Conservation (phyloP, 345 rosid species). For the Salix udensis region DNA sequence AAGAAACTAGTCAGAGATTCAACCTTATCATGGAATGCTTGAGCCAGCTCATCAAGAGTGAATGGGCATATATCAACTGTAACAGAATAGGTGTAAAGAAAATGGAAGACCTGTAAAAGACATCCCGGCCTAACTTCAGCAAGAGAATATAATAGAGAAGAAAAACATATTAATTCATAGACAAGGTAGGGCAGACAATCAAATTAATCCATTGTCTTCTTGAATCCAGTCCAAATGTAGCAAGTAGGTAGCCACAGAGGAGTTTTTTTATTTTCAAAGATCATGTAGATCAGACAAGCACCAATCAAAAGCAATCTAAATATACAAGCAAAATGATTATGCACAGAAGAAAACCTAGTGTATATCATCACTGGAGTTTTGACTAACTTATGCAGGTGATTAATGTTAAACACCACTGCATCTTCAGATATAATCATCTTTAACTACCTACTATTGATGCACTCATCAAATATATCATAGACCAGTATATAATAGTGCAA, state of each 20-base stretch:
- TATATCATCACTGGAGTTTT: neutral
- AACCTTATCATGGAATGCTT: slow-evolving; percentile 95
- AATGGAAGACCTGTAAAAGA: slow-evolving; percentile 78
- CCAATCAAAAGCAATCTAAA: neutral
- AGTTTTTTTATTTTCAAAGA: neutral
- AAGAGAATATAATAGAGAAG: slow-evolving; percentile 5
- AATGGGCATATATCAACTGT: slow-evolving; percentile 58
- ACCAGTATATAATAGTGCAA: neutral
- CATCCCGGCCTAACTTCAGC: slow-evolving; percentile 16
- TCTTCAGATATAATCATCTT: neutral
- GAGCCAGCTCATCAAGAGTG: slow-evolving; percentile 85
- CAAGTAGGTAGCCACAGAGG: neutral
- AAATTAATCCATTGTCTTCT: neutral
- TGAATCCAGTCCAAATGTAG: neutral
- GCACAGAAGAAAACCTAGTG: neutral
- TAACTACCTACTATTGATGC: neutral
- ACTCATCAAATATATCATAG: neutral
- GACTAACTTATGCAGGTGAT: neutral
- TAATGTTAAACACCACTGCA: neutral
- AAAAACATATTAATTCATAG: neutral
- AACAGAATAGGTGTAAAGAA: slow-evolving; percentile 76
- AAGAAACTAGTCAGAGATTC: slow-evolving; percentile 11
- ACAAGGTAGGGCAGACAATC: neutral
- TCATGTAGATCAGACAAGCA: neutral
- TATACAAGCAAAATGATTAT: neutral